Base-by-base conservation (phyloP, 1,139 yeast species). In the Petasospora rhodanensis region DNA sequence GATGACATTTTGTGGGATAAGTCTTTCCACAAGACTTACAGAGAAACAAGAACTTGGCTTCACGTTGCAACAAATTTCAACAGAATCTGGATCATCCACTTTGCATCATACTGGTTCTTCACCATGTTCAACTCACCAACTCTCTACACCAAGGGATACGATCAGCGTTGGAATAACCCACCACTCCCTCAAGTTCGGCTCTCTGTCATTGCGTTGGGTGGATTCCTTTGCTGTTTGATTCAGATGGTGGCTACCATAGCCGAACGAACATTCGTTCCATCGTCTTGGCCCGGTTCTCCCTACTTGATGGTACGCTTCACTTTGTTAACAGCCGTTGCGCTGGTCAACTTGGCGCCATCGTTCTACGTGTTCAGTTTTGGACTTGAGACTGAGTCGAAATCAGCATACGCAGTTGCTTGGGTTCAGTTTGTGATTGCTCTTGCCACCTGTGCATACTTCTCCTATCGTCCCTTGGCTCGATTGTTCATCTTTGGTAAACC, bases 41-140 rank as follows among this genome's bases (percentile, higher is more conserved):
- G 62, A 29, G 96, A 86, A 51, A 69, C 69, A 28, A 66, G 96
- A 49, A 70, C 86, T 2, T 85, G 94, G 94, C 57, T 77, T 45
- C 95, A 85, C 58, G 62, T 79, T 29, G 60, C 80, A 2, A 78
- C 86, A 4, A 84, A 85, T 52, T 85, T 84, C 55, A 82, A 79
- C 54, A 63, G 95, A 39, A 76, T 85, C 21, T 85, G 95, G 95
- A 76, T 83, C 23, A 76, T 85, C 31, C 95, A 86, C 52, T 57
- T 79, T 6, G 68, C 85, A 0, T 67, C 80, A 37, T 86, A 79
- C 57, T 85, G 95, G 95, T 83, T 76, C 51, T 84, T 79, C 50
- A 82, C 93, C 1, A 66, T 80, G 26, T 79, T 79, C 54, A 84
- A 85, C 54, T 71, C 94, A 0, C 87, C 94, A 0, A 68, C 87